These are phyloP conservation scores for Trametes maxima DNA, from an alignment of 768 basidiomycete species.

Conservation along the genomic window DNA sequence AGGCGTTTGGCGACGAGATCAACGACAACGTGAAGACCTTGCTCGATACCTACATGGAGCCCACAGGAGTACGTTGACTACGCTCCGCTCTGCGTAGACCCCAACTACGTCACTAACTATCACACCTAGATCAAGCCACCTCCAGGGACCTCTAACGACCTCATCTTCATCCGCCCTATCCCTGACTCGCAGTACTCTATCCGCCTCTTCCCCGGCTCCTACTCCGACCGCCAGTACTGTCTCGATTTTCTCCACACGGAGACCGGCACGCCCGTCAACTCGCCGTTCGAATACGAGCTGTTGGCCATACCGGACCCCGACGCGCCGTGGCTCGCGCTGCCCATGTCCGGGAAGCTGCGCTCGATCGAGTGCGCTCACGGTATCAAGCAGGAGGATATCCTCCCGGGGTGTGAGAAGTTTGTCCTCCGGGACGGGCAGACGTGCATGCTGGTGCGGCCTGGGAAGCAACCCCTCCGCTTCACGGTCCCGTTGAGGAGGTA, in stretches of 20 bases:
- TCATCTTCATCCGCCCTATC: background rate
- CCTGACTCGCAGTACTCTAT: background rate
- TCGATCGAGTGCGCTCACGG: background rate
- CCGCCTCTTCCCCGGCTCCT: background rate
- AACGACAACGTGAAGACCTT: background rate
- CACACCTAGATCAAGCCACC: background rate
- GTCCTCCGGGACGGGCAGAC: conserved; percentile 9
- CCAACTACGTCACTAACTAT: background rate
- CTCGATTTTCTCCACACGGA: background rate
- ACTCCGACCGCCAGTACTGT: background rate
- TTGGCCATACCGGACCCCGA: background rate
- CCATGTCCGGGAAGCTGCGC: background rate
- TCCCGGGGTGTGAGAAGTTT: background rate
- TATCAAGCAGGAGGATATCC: conserved; percentile 3
- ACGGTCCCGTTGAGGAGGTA: background rate
- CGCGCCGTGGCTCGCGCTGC: background rate
- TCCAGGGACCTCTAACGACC: background rate
- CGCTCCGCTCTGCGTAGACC: background rate
- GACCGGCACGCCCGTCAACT: conserved; percentile 3
- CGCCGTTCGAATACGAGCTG: conserved; percentile 2
- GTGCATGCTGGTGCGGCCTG: background rate
- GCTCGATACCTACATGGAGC: background rate
- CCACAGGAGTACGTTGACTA: background rate
- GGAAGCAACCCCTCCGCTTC: background rate
- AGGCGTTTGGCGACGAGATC: background rate